A percentile compares a stretch with the other conserved stretches of the same genome.
Evolutionary conservation across 768 basidiomycete species (phyloP).

Genomic region (Suillus hirtellus): DNA sequence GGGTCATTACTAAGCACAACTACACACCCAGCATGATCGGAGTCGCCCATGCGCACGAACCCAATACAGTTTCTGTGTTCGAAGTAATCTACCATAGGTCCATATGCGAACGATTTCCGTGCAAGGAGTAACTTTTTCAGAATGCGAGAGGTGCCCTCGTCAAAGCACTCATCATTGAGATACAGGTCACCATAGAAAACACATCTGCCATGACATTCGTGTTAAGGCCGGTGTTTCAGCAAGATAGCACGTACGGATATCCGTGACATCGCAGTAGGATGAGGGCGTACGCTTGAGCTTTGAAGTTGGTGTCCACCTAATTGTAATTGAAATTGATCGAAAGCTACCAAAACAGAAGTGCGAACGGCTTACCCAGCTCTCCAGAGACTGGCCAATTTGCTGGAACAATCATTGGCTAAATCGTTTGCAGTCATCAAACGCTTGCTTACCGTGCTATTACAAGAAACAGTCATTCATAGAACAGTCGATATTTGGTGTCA

Average conservation of each 20-base stretch:
- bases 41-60: slow-evolving; percentile 68
- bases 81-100: slow-evolving; percentile 61
- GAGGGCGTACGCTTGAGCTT: slow-evolving; percentile 79
- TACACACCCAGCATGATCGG: slow-evolving; percentile 57
- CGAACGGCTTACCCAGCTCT: slow-evolving; percentile 70
- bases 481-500: neutral
- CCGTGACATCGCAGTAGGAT: slow-evolving; percentile 71
- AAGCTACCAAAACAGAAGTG: neutral
- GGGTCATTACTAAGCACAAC: slow-evolving; percentile 67
- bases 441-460: slow-evolving; percentile 57
- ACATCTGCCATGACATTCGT: slow-evolving; percentile 48
- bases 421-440: slow-evolving; percentile 7
- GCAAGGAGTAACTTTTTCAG: slow-evolving; percentile 57
- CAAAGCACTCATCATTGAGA: slow-evolving; percentile 67
- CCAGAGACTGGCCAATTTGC: slow-evolving; percentile 73
- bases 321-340: slow-evolving; percentile 26
- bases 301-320: slow-evolving; percentile 71
- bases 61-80: slow-evolving; percentile 65
- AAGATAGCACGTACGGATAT: slow-evolving; percentile 59
- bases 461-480: neutral
- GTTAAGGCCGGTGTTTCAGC: slow-evolving; percentile 3
- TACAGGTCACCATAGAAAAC: slow-evolving; percentile 88
- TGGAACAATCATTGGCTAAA: slow-evolving; percentile 21
- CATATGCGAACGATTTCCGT: slow-evolving; percentile 70
- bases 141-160: slow-evolving; percentile 49